A percentile compares a stretch with the other conserved stretches of the same genome.
Evolutionary conservation across 495 filamentous ascomycete species (phyloP).

Genomic region (Penicillium bovifimosum): DNA sequence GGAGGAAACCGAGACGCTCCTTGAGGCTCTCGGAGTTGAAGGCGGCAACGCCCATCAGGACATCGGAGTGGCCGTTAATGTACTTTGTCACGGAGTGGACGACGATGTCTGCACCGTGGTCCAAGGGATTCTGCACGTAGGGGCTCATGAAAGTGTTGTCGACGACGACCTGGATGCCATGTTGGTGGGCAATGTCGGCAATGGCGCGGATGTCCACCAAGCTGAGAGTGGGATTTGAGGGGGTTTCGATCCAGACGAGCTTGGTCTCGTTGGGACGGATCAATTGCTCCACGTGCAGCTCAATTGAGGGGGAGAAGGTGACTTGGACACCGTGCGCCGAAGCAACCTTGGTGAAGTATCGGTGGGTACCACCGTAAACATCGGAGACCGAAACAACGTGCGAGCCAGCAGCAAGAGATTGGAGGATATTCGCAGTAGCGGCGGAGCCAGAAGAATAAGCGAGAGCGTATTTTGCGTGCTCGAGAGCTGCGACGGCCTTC

Average conservation of each 20-base stretch:
- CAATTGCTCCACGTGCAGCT: constrained; percentile 74
- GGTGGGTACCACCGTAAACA: constrained; percentile 94
- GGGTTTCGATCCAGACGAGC: constrained; percentile 94
- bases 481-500: constrained; percentile 80
- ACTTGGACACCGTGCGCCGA: constrained; percentile 90
- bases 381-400: constrained; percentile 96
- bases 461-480: constrained; percentile 86
- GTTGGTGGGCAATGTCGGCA: constrained; percentile 72
- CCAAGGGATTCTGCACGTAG: constrained; percentile 92
- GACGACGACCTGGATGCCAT: constrained; percentile 90
- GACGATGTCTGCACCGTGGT: constrained; percentile 94
- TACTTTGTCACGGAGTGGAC: constrained; percentile 99
- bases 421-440: constrained; percentile 85
- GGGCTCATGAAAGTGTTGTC: constrained; percentile 98
- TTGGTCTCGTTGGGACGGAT: constrained; percentile 81
- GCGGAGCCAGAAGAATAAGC: constrained; percentile 95
- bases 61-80: constrained; percentile 96
- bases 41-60: constrained; percentile 97
- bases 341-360: constrained; percentile 98
- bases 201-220: constrained; percentile 89
- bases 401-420: constrained; percentile 84
- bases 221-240: constrained; percentile 86
- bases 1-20: constrained; percentile 78
- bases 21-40: constrained; percentile 80
- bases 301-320: constrained; percentile 87